Evolutionary conservation across 345 rosid species (phyloP), one percentile per base, ranked within the genome.

Genomic region (Ceriops tagal): DNA sequence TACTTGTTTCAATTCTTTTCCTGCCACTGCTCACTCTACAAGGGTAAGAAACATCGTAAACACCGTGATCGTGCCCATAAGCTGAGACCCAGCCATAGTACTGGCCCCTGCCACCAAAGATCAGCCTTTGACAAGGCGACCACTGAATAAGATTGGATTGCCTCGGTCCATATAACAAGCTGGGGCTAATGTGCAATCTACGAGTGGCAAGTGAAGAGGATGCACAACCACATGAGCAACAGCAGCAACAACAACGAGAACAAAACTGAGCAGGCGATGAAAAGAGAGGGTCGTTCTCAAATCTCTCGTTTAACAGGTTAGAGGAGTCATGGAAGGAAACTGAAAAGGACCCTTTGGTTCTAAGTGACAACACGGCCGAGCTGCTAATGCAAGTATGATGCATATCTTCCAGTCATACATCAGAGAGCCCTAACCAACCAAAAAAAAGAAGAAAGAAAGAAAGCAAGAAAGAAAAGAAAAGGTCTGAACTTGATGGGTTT

Each of bases 91-190:
- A 82, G 60, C 32, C 24, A 65, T 64, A 27, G 46, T 53, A 66
- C 73, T 81, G 56, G 27, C 58, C 66, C 32, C 71, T 71, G 51
- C 76, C 80, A 64, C 79, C 81, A 63, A 85, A 71, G 6, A 88
- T 58, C 68, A 87, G 67, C 80, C 89, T 82, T 77, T 81, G 83
- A 74, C 75, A 78, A 64, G 90, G 83, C 58, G 92, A 75, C 65
- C 86, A 82, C 1, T 84, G 92, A 73, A 95, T 81, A 66, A 95
- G 80, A 46, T 82, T 79, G 66, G 96, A 85, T 65, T 91, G 96
- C 79, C 96, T 83, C 72, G 81, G 55, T 55, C 95, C 96, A 80
- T 71, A 85, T 72, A 78, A 70, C 65, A 77, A 83, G 39, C 79
- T 70, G 73, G 91, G 80, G 81, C 66, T 73, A 62, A 73, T 47